Base-by-base conservation (phyloP, 2,329 filamentous ascomycete species). In the Monosporascus sp. region DNA sequence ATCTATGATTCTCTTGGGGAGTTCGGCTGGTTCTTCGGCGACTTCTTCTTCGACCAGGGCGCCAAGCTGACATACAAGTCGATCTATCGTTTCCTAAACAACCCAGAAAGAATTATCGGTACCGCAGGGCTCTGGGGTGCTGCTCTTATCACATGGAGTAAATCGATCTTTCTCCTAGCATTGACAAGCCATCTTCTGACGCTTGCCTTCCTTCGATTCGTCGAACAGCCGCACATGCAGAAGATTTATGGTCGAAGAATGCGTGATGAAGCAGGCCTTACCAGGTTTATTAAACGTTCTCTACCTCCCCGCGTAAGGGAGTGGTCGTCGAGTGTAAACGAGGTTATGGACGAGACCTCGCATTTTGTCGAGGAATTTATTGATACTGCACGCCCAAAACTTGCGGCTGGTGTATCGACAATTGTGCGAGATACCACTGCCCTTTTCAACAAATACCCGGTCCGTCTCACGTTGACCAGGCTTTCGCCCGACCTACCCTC, bases 11-110 rank as follows among this genome's bases (percentile, higher is more conserved):
- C 91, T 2, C 83, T 99, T 0, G 94, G 94, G 53, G 94, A 99
- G 67, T 99, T 97, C 65, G 94, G 94, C 63, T 99, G 93, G 93
- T 97, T 97, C 77, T 97, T 92, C 66, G 94, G 94, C 19, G 94
- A 99, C 69, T 99, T 97, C 77, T 97, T 99, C 78, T 97, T 94
- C 68, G 91, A 97, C 57, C 87, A 90, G 46, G 84, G 86, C 11
- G 87, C 87, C 14, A 96, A 94, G 72, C 79, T 97, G 57, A 97
- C 90, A 1, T 99, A 99, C 72, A 91, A 88, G 61, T 95, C 93
- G 57, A 99, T 99, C 64, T 99, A 99, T 71, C 91, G 94, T 48
- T 99, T 96, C 73, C 78, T 99, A 60, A 99, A 99, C 75, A 99
- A 97, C 66, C 94, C 94, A 0, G 94, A 99, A 71, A 87, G 93